Conservation (phyloP, 2,329 filamentous ascomycete species). For the Ramularia endophylla region DNA sequence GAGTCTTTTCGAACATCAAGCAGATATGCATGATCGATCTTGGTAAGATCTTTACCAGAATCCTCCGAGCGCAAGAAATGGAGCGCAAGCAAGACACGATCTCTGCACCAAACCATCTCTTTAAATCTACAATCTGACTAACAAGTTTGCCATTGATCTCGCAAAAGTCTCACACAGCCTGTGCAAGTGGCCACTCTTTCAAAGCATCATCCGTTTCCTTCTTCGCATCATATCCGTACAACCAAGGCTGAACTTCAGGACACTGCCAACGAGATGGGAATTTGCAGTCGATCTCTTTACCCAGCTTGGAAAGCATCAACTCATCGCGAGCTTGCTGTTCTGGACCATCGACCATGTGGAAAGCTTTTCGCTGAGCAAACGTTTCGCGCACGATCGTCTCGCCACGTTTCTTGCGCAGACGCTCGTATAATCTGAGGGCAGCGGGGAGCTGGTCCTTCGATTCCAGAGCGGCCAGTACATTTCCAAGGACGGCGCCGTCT, state of each 20-base stretch:
- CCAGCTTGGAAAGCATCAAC: conserved; percentile 52
- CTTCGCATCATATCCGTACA: conserved; percentile 60
- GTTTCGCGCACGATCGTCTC: conserved; percentile 57
- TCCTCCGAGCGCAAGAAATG: no score
- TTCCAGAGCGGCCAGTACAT: conserved; percentile 48
- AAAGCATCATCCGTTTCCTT: conserved; percentile 41
- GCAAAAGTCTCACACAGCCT: no score
- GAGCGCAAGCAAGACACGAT: no score
- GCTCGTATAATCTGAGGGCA: conserved; percentile 41
- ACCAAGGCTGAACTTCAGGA: conserved; percentile 56
- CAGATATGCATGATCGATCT: no score
- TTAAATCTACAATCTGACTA: no score
- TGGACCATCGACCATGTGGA: conserved; percentile 44
- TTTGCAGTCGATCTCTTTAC: conserved; percentile 44
- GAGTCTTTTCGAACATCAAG: no score
- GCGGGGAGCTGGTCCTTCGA: conserved; percentile 35
- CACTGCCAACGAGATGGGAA: conserved; percentile 62
- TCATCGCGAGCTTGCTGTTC: conserved; percentile 54
- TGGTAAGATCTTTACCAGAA: no score
- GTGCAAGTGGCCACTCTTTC: conserved; percentile 15
- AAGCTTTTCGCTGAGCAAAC: conserved; percentile 45
- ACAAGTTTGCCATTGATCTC: no score
- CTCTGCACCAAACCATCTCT: no score
- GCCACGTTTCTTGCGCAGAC: conserved; percentile 43
- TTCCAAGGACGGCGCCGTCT: conserved; percentile 60